phyloP scores from a whole-genome alignment of 106 monocot genomes.

The Agapanthus africanus region DNA sequence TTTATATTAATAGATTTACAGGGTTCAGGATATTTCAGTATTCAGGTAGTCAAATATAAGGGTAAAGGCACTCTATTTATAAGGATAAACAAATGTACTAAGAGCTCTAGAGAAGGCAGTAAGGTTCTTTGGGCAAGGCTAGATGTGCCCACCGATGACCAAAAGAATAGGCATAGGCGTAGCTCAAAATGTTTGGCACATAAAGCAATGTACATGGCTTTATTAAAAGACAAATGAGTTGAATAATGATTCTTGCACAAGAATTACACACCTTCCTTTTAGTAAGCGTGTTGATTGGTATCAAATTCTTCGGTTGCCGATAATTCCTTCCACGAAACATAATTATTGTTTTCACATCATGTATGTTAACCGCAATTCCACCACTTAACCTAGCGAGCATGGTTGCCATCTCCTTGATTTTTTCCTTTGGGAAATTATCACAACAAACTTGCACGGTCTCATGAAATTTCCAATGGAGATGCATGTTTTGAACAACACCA shows the following conservation, averaged over 20 bases:
- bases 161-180: too few species aligned
- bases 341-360: slow-evolving; percentile 94
- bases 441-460: slow-evolving; percentile 98
- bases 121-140: too few species aligned
- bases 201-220: too few species aligned
- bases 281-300: slow-evolving; percentile 93
- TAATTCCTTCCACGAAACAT: slow-evolving; percentile 99
- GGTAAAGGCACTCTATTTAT: background rate
- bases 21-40: background rate
- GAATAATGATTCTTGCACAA: too few species aligned
- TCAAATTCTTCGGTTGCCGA: slow-evolving; percentile 94
- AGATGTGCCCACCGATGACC: too few species aligned
- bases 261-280: slow-evolving; percentile 89
- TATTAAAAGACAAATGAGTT: too few species aligned
- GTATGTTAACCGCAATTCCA: slow-evolving; percentile 89
- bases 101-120: background rate
- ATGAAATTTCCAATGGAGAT: slow-evolving; percentile 98
- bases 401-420: slow-evolving; percentile 96
- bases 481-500: slow-evolving; percentile 99
- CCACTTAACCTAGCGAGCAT: slow-evolving; percentile 97
- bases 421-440: slow-evolving; percentile 95
- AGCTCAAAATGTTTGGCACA: too few species aligned
- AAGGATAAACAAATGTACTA: background rate
- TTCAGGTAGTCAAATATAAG: background rate
- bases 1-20: background rate